Percentiles rank a stretch among this genome's conserved stretches.
These are phyloP conservation scores for Podospora conica DNA, from an alignment of 495 filamentous ascomycete species.

Conservation along the genomic window DNA sequence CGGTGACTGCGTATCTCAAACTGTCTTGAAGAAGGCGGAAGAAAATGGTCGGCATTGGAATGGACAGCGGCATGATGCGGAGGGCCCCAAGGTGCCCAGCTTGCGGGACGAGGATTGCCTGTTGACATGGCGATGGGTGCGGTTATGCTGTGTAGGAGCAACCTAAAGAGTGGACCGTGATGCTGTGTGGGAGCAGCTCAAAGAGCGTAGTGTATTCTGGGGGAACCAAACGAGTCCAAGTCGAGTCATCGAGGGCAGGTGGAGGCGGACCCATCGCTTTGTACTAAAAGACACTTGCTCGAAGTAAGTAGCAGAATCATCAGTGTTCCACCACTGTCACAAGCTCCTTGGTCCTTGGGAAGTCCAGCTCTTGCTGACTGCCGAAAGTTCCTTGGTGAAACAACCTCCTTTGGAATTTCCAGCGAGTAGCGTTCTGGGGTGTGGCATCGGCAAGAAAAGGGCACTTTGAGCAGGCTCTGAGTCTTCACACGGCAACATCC, in stretches of 20 bases:
- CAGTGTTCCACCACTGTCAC: no score
- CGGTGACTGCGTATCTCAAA: not conserved
- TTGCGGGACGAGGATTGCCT: not conserved
- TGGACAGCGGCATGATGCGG: not conserved
- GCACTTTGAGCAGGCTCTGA: not conserved
- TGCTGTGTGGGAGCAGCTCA: no score
- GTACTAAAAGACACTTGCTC: no score
- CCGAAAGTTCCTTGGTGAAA: not conserved
- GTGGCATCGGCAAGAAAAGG: not conserved
- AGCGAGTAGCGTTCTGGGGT: not conserved
- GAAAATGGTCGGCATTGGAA: not conserved
- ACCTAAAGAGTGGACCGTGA: no score
- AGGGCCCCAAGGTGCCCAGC: not conserved
- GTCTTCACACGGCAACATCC: not conserved
- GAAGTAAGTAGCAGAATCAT: no score
- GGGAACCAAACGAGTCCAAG: no score
- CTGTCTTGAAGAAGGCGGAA: not conserved
- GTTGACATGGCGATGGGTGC: not conserved
- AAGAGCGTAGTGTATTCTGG: no score
- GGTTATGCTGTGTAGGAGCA: no score
- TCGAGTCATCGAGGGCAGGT: not conserved
- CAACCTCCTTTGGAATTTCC: not conserved
- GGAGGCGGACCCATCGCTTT: not conserved
- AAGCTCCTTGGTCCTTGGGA: no score
- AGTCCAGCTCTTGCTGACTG: no score